Evolutionary conservation across 352 stramenopile species (phyloP).

Genomic region (Globisporangium paroecandrum): DNA sequence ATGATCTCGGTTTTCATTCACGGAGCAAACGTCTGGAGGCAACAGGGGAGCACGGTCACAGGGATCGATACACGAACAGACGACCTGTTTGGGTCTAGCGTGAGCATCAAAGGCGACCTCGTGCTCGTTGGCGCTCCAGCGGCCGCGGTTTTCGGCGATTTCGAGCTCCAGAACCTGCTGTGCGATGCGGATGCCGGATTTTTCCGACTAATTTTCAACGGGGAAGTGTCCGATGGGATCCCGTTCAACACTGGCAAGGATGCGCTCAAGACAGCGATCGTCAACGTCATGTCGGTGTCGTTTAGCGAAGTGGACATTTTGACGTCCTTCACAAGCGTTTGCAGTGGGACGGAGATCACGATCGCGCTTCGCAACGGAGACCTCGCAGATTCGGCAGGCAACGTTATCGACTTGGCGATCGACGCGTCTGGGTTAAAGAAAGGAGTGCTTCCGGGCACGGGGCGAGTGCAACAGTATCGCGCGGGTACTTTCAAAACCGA

Average conservation of each 20-base stretch:
- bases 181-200: conserved; percentile 75
- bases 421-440: conserved; percentile 46
- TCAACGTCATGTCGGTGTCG: conserved; percentile 52
- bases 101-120: conserved; percentile 50
- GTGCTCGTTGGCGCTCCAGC: conserved; percentile 63
- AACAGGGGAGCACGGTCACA: conserved; percentile 54
- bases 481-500: conserved; percentile 60
- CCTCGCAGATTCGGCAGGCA: conserved; percentile 47
- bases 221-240: conserved; percentile 49
- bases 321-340: conserved; percentile 51
- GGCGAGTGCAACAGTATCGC: conserved; percentile 52
- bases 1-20: conserved; percentile 66
- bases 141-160: conserved; percentile 66
- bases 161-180: conserved; percentile 65
- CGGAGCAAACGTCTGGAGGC: conserved; percentile 69
- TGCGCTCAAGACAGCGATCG: conserved; percentile 48
- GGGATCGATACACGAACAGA: conserved; percentile 55
- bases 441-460: conserved; percentile 21
- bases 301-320: conserved; percentile 49
- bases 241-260: conserved; percentile 52
- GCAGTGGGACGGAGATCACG: conserved; percentile 43
- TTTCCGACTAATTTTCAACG: conserved; percentile 60
- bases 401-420: conserved; percentile 56
- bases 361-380: conserved; percentile 56
- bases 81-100: conserved; percentile 73